Evolutionary conservation across 1,284 basidiomycete species (phyloP), one percentile per base, ranked within the genome.

Genomic region (Ustilago cynodontis): DNA sequence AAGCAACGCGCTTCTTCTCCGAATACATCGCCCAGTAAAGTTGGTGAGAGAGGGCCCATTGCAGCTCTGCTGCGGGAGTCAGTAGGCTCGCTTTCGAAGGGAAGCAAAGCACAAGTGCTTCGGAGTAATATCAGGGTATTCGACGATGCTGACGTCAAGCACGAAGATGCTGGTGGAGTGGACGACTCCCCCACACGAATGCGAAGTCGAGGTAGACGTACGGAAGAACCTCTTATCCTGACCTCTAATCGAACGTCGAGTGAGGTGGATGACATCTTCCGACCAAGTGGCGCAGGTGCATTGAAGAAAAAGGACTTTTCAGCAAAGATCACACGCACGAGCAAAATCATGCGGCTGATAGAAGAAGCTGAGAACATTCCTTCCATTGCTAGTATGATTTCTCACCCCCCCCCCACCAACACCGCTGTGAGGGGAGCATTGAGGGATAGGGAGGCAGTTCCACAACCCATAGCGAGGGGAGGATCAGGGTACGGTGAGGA

Each of bases 341-440:
- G 69, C 66, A 77, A 77, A 60, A 77, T 77, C 59, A 72, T 72
- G 69, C 59, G 70, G 2, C 39, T 77, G 14, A 77, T 77, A 49
- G 74, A 77, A 14, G 69, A 77, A 22, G 66, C 66, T 1, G 65
- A 72, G 24, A 72, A 69, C 66, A 52, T 64, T 3, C 65, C 65
- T 24, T 20, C 52, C 18, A 60, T 65, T 18, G 56, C 65, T 16
- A 26, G 41, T 1, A 57, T 65, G 49, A 60, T 65, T 35, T 31
- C 47, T 14, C 10, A 33, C 1, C 52, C 29, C 28, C 41, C 20
- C n/a, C 2, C 13, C 13, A 18, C 13, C n/a, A n/a, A 43, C 35
- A n/a, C 9, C 18, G 14, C 31, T 20, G 35, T 2, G 13, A 26
- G 54, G 16, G 28, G 3, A 14, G 37, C 54, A n/a, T 29, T 56